Evolutionary conservation across 257 asterid species (phyloP), one percentile per base, ranked within the genome.

Genomic region (Scutellaria galericulata): DNA sequence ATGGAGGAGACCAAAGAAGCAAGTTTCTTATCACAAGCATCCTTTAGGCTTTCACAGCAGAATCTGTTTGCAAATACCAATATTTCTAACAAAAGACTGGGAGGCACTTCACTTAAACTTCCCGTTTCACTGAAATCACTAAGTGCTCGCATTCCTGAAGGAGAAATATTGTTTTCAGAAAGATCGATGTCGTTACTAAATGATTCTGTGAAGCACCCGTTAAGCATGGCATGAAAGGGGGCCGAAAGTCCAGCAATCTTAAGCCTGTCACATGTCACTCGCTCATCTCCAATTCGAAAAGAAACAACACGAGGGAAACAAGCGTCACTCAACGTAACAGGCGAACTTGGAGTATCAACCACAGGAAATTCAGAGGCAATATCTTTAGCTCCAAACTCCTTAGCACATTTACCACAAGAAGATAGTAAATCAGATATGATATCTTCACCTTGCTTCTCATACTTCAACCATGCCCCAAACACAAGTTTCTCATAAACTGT

Each of bases 191-290:
- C 92, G 15, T 92, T 96, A 9, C 84, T 78, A 40, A 55, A 71
- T 3, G 98, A 89, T 75, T 95, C 99, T 5, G 90, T 83, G 80
- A 92, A 95, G 74, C 94, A 86, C 8, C 99, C 99, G 62, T 85
- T 86, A 53, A 95, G 97, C 99, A 95, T 95, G 71, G 99, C 88
- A 73, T 80, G 83, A 74, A 95, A 95, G 12, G 99, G 99, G 71
- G 96, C 84, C 0, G 99, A 95, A 62, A 95, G 93, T 24, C 79
- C 47, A 42, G 99, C 96, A 52, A 90, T 90, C 75, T 82, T 85
- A 77, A 71, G 83, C 88, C 98, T 80, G 68, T 90, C 86, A 52
- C 99, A 92, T 5, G 73, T 75, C 66, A 95, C 80, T 80, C 83
- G 86, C 86, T 95, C 96, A 13, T 82, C 85, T 40, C 96, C 95